Conservation (phyloP, 192 early-diverging fungal species). For the Mortierella alpina region DNA sequence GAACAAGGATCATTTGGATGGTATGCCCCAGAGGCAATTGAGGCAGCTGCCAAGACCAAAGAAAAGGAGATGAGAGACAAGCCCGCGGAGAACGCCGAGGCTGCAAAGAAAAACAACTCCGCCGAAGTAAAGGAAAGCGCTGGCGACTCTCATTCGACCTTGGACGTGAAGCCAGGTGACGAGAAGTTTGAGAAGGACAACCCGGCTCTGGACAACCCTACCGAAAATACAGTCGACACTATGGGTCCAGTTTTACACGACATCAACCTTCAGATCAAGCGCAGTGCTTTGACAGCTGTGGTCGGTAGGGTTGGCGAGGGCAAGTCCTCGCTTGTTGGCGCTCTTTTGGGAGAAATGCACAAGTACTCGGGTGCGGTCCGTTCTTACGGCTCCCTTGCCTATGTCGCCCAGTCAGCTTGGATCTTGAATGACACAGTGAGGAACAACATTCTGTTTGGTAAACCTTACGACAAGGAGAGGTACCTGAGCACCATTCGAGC, state of each 20-base stretch:
- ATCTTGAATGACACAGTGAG: conserved; percentile 91
- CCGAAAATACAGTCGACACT: conserved; percentile 4
- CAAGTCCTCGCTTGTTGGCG: conserved; percentile 60
- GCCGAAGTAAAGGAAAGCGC: background rate
- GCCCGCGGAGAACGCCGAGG: background rate
- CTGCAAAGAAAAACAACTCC: conserved; percentile 17
- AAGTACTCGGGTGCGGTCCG: conserved; percentile 11
- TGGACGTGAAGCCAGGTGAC: no score
- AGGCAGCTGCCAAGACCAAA: conserved; percentile 1
- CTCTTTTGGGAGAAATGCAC: conserved; percentile 61
- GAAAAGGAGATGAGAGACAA: conserved; percentile 21
- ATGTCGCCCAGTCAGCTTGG: conserved; percentile 77
- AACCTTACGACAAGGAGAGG: conserved; percentile 71
- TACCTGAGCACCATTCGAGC: conserved; percentile 67
- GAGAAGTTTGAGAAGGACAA: conserved; percentile 1
- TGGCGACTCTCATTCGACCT: no score
- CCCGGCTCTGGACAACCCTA: no score
- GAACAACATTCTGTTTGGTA: conserved; percentile 92
- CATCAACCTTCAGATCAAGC: conserved; percentile 45
- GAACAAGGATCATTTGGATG: conserved; percentile 37
- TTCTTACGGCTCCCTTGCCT: conserved; percentile 12
- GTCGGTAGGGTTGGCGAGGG: conserved; percentile 61
- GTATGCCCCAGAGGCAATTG: conserved; percentile 29
- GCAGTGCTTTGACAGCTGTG: conserved; percentile 56
- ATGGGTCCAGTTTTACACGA: conserved; percentile 32